These are phyloP conservation scores for Barnettozyma populi DNA, from an alignment of 805 yeast genomes.

Conservation along the genomic window DNA sequence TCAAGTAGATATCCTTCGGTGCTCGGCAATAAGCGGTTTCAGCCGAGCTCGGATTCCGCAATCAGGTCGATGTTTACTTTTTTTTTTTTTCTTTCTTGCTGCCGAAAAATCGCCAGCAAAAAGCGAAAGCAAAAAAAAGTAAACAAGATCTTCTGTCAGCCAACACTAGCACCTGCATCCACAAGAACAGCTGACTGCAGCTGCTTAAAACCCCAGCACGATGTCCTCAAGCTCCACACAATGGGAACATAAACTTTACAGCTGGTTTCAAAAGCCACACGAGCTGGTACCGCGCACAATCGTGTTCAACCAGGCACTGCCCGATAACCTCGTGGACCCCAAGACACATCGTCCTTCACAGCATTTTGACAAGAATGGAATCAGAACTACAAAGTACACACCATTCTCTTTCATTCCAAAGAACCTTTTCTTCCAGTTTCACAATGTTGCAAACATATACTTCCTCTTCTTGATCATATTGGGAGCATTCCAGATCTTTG, in stretches of 20 bases:
- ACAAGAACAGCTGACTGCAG: neutral
- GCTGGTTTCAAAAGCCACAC: constrained; percentile 4
- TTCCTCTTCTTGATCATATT: constrained; percentile 74
- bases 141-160: too few species aligned
- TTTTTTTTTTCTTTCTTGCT: neutral
- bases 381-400: constrained; percentile 92
- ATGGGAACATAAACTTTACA: neutral
- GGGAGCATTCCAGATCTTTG: constrained; percentile 72
- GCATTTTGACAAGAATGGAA: constrained; percentile 49
- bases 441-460: constrained; percentile 85
- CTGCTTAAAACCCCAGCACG: neutral
- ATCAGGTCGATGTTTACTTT: neutral
- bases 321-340: constrained; percentile 4
- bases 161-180: neutral
- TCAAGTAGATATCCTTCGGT: neutral
- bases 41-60: neutral
- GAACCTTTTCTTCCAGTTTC: constrained; percentile 72
- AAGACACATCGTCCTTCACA: constrained; percentile 6
- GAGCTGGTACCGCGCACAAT: constrained; percentile 7
- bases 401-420: constrained; percentile 87
- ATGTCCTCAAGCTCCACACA: neutral
- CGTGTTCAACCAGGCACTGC: constrained; percentile 5
- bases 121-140: neutral
- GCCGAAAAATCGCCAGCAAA: neutral
- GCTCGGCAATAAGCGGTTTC: neutral